A percentile compares a stretch with the other conserved stretches of the same genome.
phyloP scores from a whole-genome alignment of 1,284 basidiomycete species.

The Apiotrichum laibachii region DNA sequence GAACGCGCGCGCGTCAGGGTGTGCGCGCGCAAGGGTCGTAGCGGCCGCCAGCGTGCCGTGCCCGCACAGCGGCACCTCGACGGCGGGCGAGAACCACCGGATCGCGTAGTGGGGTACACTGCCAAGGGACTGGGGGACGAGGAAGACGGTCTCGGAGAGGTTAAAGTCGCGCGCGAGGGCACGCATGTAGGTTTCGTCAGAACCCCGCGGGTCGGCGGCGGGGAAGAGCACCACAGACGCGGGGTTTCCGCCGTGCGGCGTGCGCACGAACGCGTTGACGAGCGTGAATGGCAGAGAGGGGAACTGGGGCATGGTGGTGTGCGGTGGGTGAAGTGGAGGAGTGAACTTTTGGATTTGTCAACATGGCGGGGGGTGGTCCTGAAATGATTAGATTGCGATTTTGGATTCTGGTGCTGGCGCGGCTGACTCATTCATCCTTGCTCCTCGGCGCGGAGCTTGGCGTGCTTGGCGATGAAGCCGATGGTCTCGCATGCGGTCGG shows the following conservation, averaged over 20 bases:
- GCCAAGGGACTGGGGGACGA: slow-evolving; percentile 8
- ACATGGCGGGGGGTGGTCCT: too few relatives aligned
- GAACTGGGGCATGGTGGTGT: not conserved
- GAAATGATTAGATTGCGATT: too few relatives aligned
- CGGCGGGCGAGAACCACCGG: slow-evolving; percentile 34
- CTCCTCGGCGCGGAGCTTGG: too few relatives aligned
- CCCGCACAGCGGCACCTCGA: slow-evolving; percentile 35
- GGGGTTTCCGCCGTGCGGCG: slow-evolving; percentile 34
- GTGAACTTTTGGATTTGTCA: too few relatives aligned
- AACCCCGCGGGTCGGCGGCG: slow-evolving; percentile 11
- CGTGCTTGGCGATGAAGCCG: too few relatives aligned
- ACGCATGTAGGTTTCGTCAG: slow-evolving; percentile 26
- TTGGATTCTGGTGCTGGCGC: too few relatives aligned
- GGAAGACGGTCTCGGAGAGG: slow-evolving; percentile 32
- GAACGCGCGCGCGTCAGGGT: slow-evolving; percentile 14
- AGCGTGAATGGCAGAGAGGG: not conserved
- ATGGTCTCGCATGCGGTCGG: too few relatives aligned
- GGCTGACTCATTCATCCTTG: too few relatives aligned
- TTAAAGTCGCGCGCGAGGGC: slow-evolving; percentile 31
- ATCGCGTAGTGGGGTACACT: slow-evolving; percentile 1
- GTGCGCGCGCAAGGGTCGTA: slow-evolving; percentile 10
- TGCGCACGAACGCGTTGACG: slow-evolving; percentile 31
- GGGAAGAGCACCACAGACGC: slow-evolving; percentile 35
- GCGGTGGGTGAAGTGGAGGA: too few relatives aligned
- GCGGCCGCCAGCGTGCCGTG: slow-evolving; percentile 36